phyloP scores from a whole-genome alignment of 768 basidiomycete species.

The Russula emetica region DNA sequence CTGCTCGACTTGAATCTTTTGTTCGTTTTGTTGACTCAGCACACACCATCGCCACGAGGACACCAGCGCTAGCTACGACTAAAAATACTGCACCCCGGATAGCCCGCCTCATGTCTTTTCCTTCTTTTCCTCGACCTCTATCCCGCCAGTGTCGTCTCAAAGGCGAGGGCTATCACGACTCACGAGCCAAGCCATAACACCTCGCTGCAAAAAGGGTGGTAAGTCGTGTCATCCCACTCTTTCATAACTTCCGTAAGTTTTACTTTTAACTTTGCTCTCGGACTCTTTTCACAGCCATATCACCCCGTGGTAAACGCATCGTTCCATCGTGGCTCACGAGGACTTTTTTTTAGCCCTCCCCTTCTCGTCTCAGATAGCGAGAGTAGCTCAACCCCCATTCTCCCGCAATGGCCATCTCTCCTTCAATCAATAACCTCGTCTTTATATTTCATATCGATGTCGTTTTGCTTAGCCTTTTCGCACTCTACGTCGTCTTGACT shows the following conservation, averaged over 20 bases:
- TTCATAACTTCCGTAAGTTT: conserved; percentile 2
- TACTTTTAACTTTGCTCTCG: not conserved
- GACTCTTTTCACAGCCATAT: not conserved
- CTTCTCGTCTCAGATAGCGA: not conserved
- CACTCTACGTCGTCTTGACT: conserved; percentile 20
- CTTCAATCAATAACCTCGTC: not conserved
- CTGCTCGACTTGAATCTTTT: no score
- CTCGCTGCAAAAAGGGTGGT: not conserved
- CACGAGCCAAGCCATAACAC: not conserved
- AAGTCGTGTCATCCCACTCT: not conserved
- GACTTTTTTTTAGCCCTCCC: not conserved
- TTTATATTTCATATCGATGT: conserved; percentile 25
- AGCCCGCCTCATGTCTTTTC: not conserved
- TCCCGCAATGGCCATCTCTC: conserved; percentile 8
- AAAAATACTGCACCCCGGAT: not conserved
- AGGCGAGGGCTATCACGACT: not conserved
- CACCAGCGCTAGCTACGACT: not conserved
- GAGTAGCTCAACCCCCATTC: not conserved
- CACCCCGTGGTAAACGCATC: not conserved
- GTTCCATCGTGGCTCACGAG: not conserved
- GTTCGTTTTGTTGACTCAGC: not conserved
- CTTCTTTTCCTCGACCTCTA: not conserved
- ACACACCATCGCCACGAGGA: conserved; percentile 10
- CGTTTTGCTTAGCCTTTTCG: conserved; percentile 19
- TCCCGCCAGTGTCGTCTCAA: not conserved